Evolutionary conservation across 768 basidiomycete genomes (phyloP).

Genomic region (Guyanaporus albipodus): DNA sequence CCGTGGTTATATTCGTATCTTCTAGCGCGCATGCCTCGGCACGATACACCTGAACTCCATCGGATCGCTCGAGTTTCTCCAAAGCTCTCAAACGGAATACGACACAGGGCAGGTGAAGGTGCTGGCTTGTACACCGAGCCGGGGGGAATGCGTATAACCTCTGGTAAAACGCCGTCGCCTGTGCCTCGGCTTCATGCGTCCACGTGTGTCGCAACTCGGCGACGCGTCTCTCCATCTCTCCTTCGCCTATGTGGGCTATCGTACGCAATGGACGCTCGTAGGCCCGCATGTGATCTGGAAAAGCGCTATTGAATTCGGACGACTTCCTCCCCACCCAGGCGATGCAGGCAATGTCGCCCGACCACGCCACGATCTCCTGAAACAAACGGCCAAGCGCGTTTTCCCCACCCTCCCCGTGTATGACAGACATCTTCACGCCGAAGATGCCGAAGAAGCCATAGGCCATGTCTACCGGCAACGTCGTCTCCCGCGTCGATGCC

Average conservation of each 20-base stretch:
- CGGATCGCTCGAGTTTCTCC: background rate
- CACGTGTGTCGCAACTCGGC: background rate
- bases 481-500: constrained; percentile 22
- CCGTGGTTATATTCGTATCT: constrained; percentile 9
- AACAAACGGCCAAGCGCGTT: constrained; percentile 20
- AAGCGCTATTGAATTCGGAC: constrained; percentile 20
- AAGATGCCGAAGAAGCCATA: constrained; percentile 23
- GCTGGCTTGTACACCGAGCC: constrained; percentile 5
- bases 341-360: constrained; percentile 19
- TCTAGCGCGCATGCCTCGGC: constrained; percentile 5
- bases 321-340: constrained; percentile 18
- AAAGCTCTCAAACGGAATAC: constrained; percentile 12
- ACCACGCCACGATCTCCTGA: constrained; percentile 16
- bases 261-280: constrained; percentile 3
- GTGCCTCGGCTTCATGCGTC: background rate
- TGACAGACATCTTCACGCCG: constrained; percentile 12
- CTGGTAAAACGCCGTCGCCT: constrained; percentile 6
- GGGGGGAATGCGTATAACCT: background rate
- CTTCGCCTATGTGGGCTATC: constrained; percentile 3
- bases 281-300: constrained; percentile 16
- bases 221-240: constrained; percentile 3
- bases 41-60: constrained; percentile 2
- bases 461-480: constrained; percentile 16
- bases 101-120: constrained; percentile 17
- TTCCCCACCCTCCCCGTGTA: constrained; percentile 15